Evolutionary conservation across 768 basidiomycete genomes (phyloP), one percentile per base, ranked within the genome.

Genomic region (Neoboletus brunneissimus): DNA sequence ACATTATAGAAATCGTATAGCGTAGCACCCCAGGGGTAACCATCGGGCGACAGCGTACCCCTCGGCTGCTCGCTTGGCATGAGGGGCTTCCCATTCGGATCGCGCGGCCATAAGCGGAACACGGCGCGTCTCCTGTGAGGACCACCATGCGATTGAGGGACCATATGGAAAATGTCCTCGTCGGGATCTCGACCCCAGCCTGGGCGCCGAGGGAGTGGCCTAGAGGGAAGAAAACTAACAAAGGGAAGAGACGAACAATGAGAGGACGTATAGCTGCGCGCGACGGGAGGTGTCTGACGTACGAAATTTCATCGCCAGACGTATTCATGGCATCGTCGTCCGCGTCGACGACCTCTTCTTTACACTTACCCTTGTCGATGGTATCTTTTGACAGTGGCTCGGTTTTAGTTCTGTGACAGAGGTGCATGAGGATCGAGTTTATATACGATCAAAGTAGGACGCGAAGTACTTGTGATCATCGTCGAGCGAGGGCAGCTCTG

Each of bases 41-140:
- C 64, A 12, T 67, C 67, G 0, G 60, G 64, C 2, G 64, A 62
- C 5, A 55, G 7, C 41, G 50, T 72, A 0, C 70, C 71, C 4
- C 3, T 43, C 15, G 16, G 5, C 1, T 35, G 23, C 5, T 32
- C 20, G 10, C 4, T 32, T 2, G 38, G 42, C 2, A 22, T 1
- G 15, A 72, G 27, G 4, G 1, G 6, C 11, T 53, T 48, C 1
- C 71, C 69, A 0, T 60, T 47, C 0, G 63, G 63, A 29, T 61
- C 50, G 29, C 71, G 69, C 1, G 69, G 67, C 71, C 71, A 72
- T 2, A 2, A 0, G 2, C 66, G 55, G 40, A 73, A 64, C 0
- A 67, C 34, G 31, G 53, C 51, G 15, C 71, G 72, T 35, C 44
- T 67, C 18, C 15, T 42, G 16, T 3, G 0, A 0, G 34, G 32